These are phyloP conservation scores for Gentiana straminea DNA, from an alignment of 257 asterid species.

Conservation along the genomic window DNA sequence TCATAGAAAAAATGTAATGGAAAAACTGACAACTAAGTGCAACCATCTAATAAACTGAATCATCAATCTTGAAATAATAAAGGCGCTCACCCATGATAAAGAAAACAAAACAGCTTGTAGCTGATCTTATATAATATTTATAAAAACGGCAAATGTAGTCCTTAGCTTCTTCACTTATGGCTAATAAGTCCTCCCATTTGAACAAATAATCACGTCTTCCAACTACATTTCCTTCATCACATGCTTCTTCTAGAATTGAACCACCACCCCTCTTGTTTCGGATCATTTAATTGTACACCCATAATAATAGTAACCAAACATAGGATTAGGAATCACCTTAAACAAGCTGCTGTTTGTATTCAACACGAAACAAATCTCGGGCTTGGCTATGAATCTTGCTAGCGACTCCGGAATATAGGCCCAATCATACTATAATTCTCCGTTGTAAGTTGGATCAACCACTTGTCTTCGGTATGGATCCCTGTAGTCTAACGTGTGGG, in stretches of 20 bases:
- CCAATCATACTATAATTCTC: neutral
- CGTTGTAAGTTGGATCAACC: neutral
- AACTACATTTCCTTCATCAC: no score
- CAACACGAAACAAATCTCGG: constrained; percentile 1
- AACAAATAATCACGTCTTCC: neutral
- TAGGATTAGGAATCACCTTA: no score
- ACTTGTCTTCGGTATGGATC: neutral
- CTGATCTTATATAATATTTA: neutral
- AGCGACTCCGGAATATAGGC: constrained; percentile 3
- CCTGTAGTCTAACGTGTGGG: neutral
- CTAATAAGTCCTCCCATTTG: neutral
- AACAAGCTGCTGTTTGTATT: neutral
- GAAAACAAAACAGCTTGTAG: neutral
- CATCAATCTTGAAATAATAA: no score
- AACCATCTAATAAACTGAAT: no score
- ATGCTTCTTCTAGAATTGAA: no score
- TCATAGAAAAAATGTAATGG: no score
- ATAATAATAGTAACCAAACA: neutral
- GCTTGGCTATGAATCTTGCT: constrained; percentile 1
- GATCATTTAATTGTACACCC: neutral
- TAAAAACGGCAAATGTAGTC: neutral
- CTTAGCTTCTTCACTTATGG: neutral
- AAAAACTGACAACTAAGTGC: no score
- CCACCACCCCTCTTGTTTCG: neutral
- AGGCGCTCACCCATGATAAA: neutral